Percentiles rank a stretch among this genome's conserved stretches.
Conservation (phyloP, 2,329 filamentous ascomycete genomes). For the Erysiphe pulchra region DNA sequence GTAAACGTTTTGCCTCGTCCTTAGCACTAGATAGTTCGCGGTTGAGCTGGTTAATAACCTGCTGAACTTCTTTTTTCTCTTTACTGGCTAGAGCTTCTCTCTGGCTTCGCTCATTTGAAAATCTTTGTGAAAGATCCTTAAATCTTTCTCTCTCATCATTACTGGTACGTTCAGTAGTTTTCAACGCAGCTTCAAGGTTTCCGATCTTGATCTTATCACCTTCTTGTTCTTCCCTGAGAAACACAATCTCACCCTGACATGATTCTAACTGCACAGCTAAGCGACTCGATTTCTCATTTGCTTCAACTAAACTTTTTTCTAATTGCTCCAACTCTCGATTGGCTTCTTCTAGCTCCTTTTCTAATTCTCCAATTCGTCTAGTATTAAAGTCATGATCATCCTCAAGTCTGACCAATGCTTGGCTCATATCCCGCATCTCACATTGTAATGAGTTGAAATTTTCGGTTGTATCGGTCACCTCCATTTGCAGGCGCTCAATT, state of each 20-base stretch:
- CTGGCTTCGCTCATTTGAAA: slow-evolving; percentile 60
- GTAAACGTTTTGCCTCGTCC: slow-evolving; percentile 60
- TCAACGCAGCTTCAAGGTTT: slow-evolving; percentile 63
- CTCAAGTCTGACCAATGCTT: slow-evolving; percentile 64
- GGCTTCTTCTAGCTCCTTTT: slow-evolving; percentile 58
- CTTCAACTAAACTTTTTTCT: slow-evolving; percentile 60
- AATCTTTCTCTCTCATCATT: slow-evolving; percentile 61
- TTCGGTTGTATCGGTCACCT: slow-evolving; percentile 53
- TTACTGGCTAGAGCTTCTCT: slow-evolving; percentile 64
- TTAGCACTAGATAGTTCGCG: slow-evolving; percentile 56
- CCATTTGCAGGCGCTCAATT: slow-evolving; percentile 40
- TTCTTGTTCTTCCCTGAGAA: slow-evolving; percentile 90
- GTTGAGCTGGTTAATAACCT: slow-evolving; percentile 81
- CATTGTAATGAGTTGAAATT: slow-evolving; percentile 79
- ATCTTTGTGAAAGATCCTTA: slow-evolving; percentile 45
- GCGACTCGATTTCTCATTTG: slow-evolving; percentile 68
- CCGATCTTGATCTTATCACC: slow-evolving; percentile 94
- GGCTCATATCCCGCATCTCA: slow-evolving; percentile 80
- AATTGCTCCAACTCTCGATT: slow-evolving; percentile 71
- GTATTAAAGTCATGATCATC: slow-evolving; percentile 66
- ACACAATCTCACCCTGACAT: slow-evolving; percentile 76
- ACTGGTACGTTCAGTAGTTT: slow-evolving; percentile 53
- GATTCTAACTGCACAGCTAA: slow-evolving; percentile 82
- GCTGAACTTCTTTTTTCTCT: slow-evolving; percentile 87
- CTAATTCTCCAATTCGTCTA: slow-evolving; percentile 55